Percentiles rank a stretch among this genome's conserved stretches.
Evolutionary conservation across 768 basidiomycete species (phyloP).

Genomic region (Rhizopogon vinicolor): DNA sequence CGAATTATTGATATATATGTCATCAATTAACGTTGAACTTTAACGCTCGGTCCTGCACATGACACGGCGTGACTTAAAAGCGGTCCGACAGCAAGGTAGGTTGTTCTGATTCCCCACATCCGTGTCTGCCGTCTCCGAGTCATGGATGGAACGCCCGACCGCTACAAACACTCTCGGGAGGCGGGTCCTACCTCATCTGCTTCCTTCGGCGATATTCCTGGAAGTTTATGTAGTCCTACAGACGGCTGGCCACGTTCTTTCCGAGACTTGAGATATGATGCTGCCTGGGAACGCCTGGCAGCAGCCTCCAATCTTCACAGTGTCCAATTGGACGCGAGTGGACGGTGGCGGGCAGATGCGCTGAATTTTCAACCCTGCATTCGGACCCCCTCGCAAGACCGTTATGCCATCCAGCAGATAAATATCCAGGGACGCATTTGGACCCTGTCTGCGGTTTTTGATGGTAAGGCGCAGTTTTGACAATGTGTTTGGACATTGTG

Average conservation of each 20-base stretch:
- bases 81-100: slow-evolving; percentile 2
- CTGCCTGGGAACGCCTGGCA: slow-evolving; percentile 49
- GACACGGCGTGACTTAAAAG: slow-evolving; percentile 27
- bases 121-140: background rate
- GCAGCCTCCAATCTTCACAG: slow-evolving; percentile 49
- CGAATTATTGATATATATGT: slow-evolving; percentile 12
- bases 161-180: slow-evolving; percentile 10
- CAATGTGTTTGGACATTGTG: slow-evolving; percentile 3
- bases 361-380: slow-evolving; percentile 67
- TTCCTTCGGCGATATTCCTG: slow-evolving; percentile 57
- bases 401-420: slow-evolving; percentile 55
- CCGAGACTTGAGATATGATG: slow-evolving; percentile 42
- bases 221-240: slow-evolving; percentile 56
- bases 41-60: slow-evolving; percentile 18
- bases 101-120: slow-evolving; percentile 6
- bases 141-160: slow-evolving; percentile 14
- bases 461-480: slow-evolving; percentile 39
- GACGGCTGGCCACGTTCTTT: slow-evolving; percentile 65
- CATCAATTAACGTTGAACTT: slow-evolving; percentile 10
- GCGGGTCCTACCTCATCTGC: slow-evolving; percentile 32
- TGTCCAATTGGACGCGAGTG: slow-evolving; percentile 30
- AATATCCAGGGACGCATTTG: slow-evolving; percentile 52
- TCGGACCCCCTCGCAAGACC: slow-evolving; percentile 53
- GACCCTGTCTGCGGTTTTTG: slow-evolving; percentile 69
- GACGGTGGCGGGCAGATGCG: slow-evolving; percentile 46